phyloP scores from a whole-genome alignment of 257 asterid genomes.

The Perilla frutescens region DNA sequence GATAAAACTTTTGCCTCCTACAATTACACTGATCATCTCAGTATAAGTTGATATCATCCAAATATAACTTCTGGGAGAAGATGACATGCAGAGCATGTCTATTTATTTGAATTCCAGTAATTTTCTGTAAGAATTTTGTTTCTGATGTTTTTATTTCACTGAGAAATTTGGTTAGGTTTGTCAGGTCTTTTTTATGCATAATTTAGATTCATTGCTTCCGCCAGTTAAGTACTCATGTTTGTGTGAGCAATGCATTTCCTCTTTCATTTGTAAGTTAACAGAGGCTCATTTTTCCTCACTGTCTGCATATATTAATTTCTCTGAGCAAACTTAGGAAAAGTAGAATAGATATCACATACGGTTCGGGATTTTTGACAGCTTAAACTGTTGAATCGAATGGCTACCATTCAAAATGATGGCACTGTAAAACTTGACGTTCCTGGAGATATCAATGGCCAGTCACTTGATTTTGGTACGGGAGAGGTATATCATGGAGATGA shows the following conservation, averaged over 20 bases:
- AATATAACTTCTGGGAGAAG: neutral
- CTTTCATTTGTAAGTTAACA: neutral
- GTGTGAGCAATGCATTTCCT: neutral
- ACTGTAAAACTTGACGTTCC: conserved; percentile 83
- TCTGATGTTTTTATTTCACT: neutral
- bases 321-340: neutral
- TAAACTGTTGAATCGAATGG: conserved; percentile 61
- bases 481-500: conserved; percentile 43
- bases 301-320: neutral
- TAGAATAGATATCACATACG: conserved; percentile 4
- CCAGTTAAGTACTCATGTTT: neutral
- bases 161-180: neutral
- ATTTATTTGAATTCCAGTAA: neutral
- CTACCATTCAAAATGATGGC: conserved; percentile 73
- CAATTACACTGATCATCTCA: neutral
- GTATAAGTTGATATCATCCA: neutral
- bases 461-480: conserved; percentile 56
- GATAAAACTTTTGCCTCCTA: neutral
- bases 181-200: neutral
- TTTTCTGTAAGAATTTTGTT: neutral
- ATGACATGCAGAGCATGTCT: neutral
- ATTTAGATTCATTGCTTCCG: neutral
- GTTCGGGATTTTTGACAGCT: conserved; percentile 51
- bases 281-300: neutral
- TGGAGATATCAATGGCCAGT: conserved; percentile 54